A percentile compares a stretch with the other conserved stretches of the same genome.
Conservation (phyloP, 176 grass and related monocot species). For the Chrysopogon serrulatus region DNA sequence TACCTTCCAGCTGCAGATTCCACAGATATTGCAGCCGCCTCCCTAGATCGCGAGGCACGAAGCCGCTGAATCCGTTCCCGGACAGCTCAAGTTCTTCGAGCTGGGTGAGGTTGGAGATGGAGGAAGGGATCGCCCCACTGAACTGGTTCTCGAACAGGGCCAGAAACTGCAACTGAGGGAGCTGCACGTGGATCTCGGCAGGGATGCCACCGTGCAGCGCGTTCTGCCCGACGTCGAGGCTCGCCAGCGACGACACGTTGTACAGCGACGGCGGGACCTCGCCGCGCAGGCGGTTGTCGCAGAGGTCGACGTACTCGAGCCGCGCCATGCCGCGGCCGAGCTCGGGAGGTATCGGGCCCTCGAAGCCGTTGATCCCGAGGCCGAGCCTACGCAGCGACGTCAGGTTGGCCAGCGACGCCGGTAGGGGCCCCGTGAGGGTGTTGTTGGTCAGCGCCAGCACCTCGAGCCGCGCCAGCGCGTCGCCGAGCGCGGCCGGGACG, state of each 20-base stretch:
- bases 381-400: background rate
- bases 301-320: background rate
- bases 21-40: background rate
- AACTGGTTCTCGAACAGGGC: background rate
- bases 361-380: background rate
- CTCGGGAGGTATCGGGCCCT: background rate
- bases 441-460: background rate
- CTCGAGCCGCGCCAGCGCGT: background rate
- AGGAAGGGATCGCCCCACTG: background rate
- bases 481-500: background rate
- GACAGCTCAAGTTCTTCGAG: background rate
- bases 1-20: background rate
- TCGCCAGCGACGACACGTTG: background rate
- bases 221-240: background rate
- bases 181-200: background rate
- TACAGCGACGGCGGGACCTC: background rate
- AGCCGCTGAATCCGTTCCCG: background rate
- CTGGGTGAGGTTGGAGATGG: background rate
- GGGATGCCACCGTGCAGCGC: background rate
- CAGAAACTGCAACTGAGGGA: background rate
- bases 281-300: background rate
- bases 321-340: background rate
- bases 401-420: conserved; percentile 2
- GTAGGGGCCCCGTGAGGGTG: background rate
- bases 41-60: background rate